phyloP scores from a whole-genome alignment of 352 stramenopile species.

The Globisporangium acanthophoron region DNA sequence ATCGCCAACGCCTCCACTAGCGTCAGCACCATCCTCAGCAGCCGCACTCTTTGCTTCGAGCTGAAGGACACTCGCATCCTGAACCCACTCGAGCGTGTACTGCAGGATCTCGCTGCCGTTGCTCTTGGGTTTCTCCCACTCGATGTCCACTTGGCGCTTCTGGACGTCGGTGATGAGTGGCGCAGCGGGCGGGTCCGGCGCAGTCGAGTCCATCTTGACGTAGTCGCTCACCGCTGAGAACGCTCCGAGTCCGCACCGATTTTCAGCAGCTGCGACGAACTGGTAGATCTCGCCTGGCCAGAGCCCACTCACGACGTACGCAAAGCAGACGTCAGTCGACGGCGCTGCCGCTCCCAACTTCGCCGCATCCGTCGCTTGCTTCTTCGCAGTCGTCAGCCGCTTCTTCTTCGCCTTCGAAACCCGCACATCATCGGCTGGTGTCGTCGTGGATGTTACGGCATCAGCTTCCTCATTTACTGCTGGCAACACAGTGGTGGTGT shows the following conservation, averaged over 20 bases:
- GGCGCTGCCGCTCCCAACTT: not conserved
- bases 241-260: slow-evolving; percentile 51
- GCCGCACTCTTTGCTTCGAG: no score
- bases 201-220: slow-evolving; percentile 61
- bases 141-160: slow-evolving; percentile 32
- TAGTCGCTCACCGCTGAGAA: slow-evolving; percentile 70
- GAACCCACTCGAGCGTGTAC: slow-evolving; percentile 53
- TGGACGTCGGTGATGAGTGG: slow-evolving; percentile 31
- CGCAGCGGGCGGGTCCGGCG: slow-evolving; percentile 35
- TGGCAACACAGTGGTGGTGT: not conserved
- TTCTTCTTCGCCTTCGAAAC: not conserved
- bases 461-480: not conserved
- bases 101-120: slow-evolving; percentile 72
- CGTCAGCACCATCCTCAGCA: no score
- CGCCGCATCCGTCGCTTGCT: not conserved
- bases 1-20: not conserved
- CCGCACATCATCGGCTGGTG: not conserved
- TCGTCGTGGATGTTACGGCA: not conserved
- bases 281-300: slow-evolving; percentile 73
- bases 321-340: slow-evolving; percentile 10
- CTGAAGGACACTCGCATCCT: slow-evolving; percentile 10
- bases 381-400: not conserved
- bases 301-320: slow-evolving; percentile 33
- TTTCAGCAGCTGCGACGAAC: slow-evolving; percentile 62
- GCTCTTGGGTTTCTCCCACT: slow-evolving; percentile 52